phyloP scores from a whole-genome alignment of 805 yeast species.

The Saturnispora galanensis region DNA sequence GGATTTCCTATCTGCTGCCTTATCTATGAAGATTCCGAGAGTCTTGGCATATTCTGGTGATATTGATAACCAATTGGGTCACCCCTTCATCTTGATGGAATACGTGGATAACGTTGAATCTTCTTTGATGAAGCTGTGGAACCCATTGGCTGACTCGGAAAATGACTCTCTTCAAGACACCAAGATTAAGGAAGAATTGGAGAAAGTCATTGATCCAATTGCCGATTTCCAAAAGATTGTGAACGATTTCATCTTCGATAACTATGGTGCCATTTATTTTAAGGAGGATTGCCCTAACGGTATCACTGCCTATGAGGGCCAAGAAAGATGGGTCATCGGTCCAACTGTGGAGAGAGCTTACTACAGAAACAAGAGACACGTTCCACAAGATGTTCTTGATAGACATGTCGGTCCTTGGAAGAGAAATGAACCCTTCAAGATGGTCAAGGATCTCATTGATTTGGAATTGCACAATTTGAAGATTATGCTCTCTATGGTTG shows the following conservation, averaged over 20 bases:
- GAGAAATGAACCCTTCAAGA: conserved; percentile 44
- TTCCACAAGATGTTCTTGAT: conserved; percentile 41
- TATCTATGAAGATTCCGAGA: conserved; percentile 63
- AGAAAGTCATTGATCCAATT: conserved; percentile 60
- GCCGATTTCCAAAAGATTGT: conserved; percentile 35
- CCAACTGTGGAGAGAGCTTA: conserved; percentile 76
- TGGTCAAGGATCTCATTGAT: conserved; percentile 53
- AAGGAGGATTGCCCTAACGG: conserved; percentile 47
- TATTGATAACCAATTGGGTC: conserved; percentile 49
- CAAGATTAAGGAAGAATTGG: conserved; percentile 38
- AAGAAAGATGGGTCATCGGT: conserved; percentile 82
- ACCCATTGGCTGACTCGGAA: conserved; percentile 49
- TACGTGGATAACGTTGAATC: conserved; percentile 59
- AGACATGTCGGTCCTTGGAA: conserved; percentile 73
- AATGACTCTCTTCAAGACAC: conserved; percentile 42
- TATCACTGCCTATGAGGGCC: conserved; percentile 46
- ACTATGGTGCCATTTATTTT: conserved; percentile 78
- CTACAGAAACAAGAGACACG: conserved; percentile 54
- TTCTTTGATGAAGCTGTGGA: conserved; percentile 76
- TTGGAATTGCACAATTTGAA: conserved; percentile 56
- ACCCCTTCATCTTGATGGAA: conserved; percentile 79
- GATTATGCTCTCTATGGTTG: conserved; percentile 42
- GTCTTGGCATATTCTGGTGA: conserved; percentile 59
- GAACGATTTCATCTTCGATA: conserved; percentile 46
- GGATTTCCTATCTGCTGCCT: conserved; percentile 64